Conservation (phyloP, 2,329 filamentous ascomycete genomes). For the Pyricularia grisea region DNA sequence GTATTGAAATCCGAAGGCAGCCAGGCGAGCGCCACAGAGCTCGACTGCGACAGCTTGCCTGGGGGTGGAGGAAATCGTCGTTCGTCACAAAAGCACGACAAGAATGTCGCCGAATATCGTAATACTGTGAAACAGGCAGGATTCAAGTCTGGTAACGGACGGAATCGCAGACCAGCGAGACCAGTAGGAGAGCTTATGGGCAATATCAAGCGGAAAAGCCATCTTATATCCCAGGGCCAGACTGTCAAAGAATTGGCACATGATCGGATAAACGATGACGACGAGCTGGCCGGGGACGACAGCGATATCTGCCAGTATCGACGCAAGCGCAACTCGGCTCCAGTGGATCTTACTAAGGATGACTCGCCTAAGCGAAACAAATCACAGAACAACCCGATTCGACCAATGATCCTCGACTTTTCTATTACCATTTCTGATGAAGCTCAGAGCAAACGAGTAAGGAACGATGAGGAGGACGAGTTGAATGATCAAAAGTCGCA, state of each 20-base stretch:
- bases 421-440: neutral
- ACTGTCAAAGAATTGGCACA: neutral
- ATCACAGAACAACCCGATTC: neutral
- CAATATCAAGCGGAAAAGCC: neutral
- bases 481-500: neutral
- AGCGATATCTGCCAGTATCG: neutral
- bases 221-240: neutral
- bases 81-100: neutral
- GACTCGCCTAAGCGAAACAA: neutral
- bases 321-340: neutral
- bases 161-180: neutral
- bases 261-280: neutral
- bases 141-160: neutral
- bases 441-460: neutral
- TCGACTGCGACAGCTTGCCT: neutral
- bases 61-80: neutral
- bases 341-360: neutral
- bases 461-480: neutral
- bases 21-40: neutral
- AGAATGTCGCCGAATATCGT: neutral
- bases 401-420: neutral
- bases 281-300: neutral
- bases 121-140: neutral
- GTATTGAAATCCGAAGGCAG: neutral
- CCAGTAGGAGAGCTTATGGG: neutral